These are phyloP conservation scores for Ambrosiella xylebori DNA, from an alignment of 2,329 filamentous ascomycete species.

Conservation along the genomic window DNA sequence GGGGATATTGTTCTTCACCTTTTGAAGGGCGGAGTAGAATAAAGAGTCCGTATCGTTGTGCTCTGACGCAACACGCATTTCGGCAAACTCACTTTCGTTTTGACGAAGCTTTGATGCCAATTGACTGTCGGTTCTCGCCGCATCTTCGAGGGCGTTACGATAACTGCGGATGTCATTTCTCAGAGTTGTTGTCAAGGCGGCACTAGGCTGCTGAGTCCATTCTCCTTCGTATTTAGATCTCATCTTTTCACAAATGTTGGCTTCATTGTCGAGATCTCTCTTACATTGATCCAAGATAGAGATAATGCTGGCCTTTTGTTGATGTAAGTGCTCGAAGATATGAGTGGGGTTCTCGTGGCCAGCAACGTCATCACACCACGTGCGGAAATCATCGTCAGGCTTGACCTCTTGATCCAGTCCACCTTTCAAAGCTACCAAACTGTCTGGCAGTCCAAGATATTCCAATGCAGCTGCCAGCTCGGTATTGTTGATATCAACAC, in stretches of 20 bases:
- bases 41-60: constrained; percentile 73
- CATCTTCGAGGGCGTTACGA: constrained; percentile 75
- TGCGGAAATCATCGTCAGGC: constrained; percentile 79
- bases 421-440: constrained; percentile 80
- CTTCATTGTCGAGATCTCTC: constrained; percentile 89
- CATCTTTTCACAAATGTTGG: constrained; percentile 98
- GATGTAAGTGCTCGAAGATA: constrained; percentile 63
- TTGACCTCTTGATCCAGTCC: constrained; percentile 66
- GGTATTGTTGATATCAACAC: constrained; percentile 78
- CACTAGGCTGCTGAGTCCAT: constrained; percentile 95
- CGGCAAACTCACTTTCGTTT: constrained; percentile 76
- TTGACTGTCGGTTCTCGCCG: constrained; percentile 68
- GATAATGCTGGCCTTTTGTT: constrained; percentile 60
- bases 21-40: constrained; percentile 73
- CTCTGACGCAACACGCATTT: constrained; percentile 82
- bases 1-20: constrained; percentile 49
- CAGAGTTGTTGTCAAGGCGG: constrained; percentile 70
- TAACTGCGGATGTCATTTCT: constrained; percentile 78
- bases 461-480: constrained; percentile 94
- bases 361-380: constrained; percentile 86
- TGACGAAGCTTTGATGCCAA: constrained; percentile 70
- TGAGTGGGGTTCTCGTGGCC: constrained; percentile 63
- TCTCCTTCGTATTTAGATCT: constrained; percentile 87
- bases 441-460: constrained; percentile 77
- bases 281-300: constrained; percentile 58